Evolutionary conservation across 164 flowering plant species (phyloP).

Genomic region (Annona squamosa): DNA sequence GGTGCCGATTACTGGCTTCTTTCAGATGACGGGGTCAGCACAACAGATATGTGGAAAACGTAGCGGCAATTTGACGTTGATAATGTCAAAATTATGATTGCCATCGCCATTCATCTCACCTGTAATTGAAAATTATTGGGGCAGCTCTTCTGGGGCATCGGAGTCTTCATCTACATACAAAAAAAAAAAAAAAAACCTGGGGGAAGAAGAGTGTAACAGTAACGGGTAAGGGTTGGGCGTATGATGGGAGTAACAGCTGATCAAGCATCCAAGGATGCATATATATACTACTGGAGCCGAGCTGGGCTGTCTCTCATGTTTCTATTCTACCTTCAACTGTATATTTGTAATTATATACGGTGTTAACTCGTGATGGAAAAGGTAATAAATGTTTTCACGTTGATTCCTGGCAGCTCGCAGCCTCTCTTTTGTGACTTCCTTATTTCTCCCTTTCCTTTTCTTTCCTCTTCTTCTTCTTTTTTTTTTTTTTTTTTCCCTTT

Average conservation of each 20-base stretch:
- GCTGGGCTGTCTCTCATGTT: not conserved
- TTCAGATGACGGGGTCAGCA: conserved; percentile 44
- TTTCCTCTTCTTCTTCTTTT: too few relatives aligned
- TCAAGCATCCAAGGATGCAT: not conserved
- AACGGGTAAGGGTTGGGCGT: not conserved
- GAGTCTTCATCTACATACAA: not conserved
- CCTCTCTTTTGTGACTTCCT: not conserved
- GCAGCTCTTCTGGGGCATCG: not conserved
- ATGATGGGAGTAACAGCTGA: not conserved
- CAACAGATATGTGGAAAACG: conserved; percentile 46
- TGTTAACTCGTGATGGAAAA: not conserved
- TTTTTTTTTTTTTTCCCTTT: too few relatives aligned
- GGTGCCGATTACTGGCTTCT: conserved; percentile 67
- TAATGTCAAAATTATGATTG: too few relatives aligned
- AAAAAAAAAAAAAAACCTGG: not conserved
- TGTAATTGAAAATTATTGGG: not conserved
- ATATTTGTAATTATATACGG: conserved; percentile 2
- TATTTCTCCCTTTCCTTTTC: too few relatives aligned
- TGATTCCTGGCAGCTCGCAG: not conserved
- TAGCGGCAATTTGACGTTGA: not conserved
- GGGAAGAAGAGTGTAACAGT: not conserved
- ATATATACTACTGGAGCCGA: not conserved
- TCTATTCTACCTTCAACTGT: not conserved
- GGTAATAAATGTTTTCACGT: not conserved
- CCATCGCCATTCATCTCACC: not conserved